Evolutionary conservation across 441 rosid species (phyloP), one percentile per base, ranked within the genome.

Genomic region (Pelargonium fulgidum): DNA sequence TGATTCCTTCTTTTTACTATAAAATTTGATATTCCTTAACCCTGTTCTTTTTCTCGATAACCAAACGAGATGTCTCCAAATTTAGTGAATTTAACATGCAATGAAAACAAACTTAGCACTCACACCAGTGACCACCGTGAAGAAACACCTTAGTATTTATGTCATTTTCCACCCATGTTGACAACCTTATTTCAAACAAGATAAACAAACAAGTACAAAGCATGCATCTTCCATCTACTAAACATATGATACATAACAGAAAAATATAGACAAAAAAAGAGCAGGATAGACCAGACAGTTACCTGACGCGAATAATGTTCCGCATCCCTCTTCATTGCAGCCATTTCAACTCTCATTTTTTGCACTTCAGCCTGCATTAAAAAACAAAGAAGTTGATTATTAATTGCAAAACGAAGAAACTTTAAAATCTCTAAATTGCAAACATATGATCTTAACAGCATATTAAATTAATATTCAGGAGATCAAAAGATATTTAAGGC

Each of bases 251-350:
- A 33, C 59, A 41, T 56, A 56, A 4, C 33, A 39, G 72, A 45
- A 29, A 64, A 24, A 56, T 36, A 47, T 1, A 67, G 1, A 65
- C 66, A 78, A 68, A 52, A 59, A 67, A 69, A 76, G 39, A 47
- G 26, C 71, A 14, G 72, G 17, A 72, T 66, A 72, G 56, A 75
- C 66, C 29, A 72, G 68, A 58, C 48, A 71, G 36, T 83, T 72
- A 95, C 99, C 89, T 95, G 95, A 61, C 97, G 95, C 63, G 99
- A 95, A 84, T 95, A 95, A 76, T 89, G 99, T 76, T 92, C 99
- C 19, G 98, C 96, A 82, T 92, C 99, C 78, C 98, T 89, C 84
- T 87, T 92, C 96, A 95, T 89, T 71, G 98, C 91, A 62, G 99
- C 97, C 89, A 90, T 83, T 86, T 95, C 98, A 64, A 92, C 98